Base-by-base conservation (phyloP, 257 asterid genomes). In the Salvia miltiorrhiza region DNA sequence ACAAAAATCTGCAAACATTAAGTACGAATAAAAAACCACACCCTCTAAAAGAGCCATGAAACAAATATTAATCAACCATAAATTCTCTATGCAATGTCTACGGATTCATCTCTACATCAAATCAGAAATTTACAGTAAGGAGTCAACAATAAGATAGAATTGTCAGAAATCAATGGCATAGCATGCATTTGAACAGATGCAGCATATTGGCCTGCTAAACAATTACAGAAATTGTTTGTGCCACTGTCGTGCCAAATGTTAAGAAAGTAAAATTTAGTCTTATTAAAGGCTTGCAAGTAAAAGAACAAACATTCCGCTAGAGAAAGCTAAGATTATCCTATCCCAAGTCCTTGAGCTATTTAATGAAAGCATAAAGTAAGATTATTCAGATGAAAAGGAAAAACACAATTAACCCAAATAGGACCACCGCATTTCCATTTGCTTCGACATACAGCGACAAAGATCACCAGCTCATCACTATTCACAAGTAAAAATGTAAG, bases 391-490 rank as follows among this genome's bases (percentile, higher is more conserved):
- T 7, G 35, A 62, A 32, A 44, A 21, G 2, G 20, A 56, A 69
- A 47, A 57, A 19, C 44, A 35, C 59, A 43, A 69, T n/a, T 16
- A 66, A 24, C 24, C 32, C n/a, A 30, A 45, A 73, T 16, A 57
- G 32, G 35, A 32, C 9, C 68, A 39, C 50, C n/a, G 69, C 54
- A 64, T 45, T 54, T 61, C 78, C 58, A 58, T 40, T 44, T 39
- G 30, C 62, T 68, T 72, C 13, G 19, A 62, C 54, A 63, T 2
- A 72, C 26, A 50, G 35, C 13, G 48, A 49, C 19, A 67, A 76
- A 48, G 52, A 43, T n/a, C 44, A 47, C 63, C 56, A 54, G 40
- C 73, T 71, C 63, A 78, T 52, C 72, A 65, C 28, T 56, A 62
- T 67, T 56, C 35, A 72, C 54, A 3, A 67, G 49, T 40, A 58